phyloP scores from a whole-genome alignment of 306 rosid genomes.

The Morella rubra region DNA sequence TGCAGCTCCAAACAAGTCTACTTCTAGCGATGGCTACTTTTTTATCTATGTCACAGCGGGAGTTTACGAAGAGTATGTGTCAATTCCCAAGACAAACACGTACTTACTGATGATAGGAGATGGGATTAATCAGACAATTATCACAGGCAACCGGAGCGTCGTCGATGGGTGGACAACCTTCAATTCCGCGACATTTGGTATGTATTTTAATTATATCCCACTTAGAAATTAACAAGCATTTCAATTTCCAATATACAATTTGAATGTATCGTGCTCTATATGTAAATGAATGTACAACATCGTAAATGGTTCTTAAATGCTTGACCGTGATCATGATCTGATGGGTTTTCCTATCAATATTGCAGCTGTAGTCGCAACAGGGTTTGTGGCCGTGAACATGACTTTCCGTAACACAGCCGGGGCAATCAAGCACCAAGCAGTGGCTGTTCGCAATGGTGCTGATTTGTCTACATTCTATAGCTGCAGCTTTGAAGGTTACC shows the following conservation, averaged over 20 bases:
- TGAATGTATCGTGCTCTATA: background rate
- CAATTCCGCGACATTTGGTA: constrained; percentile 89
- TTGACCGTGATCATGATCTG: background rate
- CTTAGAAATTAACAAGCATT: background rate
- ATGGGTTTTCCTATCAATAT: background rate
- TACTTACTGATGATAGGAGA: constrained; percentile 83
- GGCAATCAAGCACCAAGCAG: constrained; percentile 83
- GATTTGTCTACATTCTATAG: constrained; percentile 82
- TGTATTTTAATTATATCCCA: background rate
- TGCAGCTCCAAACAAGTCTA: constrained; percentile 78
- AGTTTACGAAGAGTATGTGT: constrained; percentile 69
- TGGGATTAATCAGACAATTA: constrained; percentile 72
- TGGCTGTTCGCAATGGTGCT: constrained; percentile 77
- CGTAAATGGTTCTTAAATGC: background rate
- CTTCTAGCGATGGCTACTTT: constrained; percentile 52
- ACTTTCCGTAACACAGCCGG: constrained; percentile 89
- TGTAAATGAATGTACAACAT: too few relatives aligned
- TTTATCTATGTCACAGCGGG: constrained; percentile 80
- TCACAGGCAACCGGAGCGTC: constrained; percentile 81
- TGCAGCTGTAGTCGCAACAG: constrained; percentile 71
- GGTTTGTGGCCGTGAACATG: constrained; percentile 81
- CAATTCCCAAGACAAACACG: constrained; percentile 61
- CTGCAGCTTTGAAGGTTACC: constrained; percentile 90
- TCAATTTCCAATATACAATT: background rate
- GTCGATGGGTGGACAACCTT: constrained; percentile 85